These are phyloP conservation scores for Neobulgaria alba DNA, from an alignment of 2,329 filamentous ascomycete genomes.

Conservation along the genomic window DNA sequence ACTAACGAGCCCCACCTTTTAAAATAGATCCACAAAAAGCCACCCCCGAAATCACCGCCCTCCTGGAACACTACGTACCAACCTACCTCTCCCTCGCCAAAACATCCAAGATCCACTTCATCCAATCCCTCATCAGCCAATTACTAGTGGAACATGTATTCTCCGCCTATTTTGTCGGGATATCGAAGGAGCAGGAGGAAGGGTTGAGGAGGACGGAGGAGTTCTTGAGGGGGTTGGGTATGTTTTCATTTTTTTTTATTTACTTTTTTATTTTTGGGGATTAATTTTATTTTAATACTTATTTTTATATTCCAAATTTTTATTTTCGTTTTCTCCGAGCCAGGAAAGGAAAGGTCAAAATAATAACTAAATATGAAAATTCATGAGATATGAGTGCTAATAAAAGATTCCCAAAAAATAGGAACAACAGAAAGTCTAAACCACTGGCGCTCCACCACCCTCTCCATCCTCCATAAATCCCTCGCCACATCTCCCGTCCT, in stretches of 20 bases:
- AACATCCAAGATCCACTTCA: slow-evolving; percentile 49
- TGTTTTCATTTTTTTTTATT: no score
- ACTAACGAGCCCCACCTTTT: no score
- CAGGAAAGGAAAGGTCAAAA: no score
- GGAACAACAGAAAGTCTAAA: slow-evolving; percentile 47
- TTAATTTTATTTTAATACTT: slow-evolving; percentile 16
- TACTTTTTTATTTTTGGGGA: slow-evolving; percentile 14
- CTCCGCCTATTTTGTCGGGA: slow-evolving; percentile 53
- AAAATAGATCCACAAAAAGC: no score
- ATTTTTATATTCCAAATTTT: no score
- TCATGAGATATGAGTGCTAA: no score
- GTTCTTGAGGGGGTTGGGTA: slow-evolving; percentile 21
- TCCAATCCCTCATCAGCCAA: slow-evolving; percentile 53
- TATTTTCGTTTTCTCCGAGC: no score
- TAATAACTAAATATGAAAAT: no score
- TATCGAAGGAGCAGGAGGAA: slow-evolving; percentile 44
- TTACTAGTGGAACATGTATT: slow-evolving; percentile 56
- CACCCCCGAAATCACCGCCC: no score
- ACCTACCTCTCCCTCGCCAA: slow-evolving; percentile 47
- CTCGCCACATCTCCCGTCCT: slow-evolving; percentile 41
- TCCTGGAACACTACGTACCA: no score
- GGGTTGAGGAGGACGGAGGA: slow-evolving; percentile 34
- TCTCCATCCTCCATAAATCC: slow-evolving; percentile 49
- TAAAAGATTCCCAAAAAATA: no score
- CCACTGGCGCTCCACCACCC: slow-evolving; percentile 58